phyloP scores from a whole-genome alignment of 306 rosid species.

The Dalbergia cultrata region DNA sequence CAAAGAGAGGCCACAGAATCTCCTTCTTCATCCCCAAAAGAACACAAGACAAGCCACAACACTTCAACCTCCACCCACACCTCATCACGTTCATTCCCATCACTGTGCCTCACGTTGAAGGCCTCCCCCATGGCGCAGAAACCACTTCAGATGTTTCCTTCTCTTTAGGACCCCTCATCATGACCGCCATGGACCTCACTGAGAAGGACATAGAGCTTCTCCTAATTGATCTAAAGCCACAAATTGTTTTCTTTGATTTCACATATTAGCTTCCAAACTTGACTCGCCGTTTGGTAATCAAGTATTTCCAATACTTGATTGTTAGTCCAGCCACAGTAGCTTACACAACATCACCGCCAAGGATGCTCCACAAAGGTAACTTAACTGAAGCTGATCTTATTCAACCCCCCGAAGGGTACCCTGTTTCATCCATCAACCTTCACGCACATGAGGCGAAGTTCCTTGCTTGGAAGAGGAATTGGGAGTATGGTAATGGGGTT shows the following conservation, averaged over 20 bases:
- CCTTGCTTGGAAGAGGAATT: not conserved
- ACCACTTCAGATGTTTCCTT: constrained; percentile 45
- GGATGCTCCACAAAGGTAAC: constrained; percentile 28
- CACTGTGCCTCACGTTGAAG: constrained; percentile 42
- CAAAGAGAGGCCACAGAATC: constrained; percentile 47
- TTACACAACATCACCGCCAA: not conserved
- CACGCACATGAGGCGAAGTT: constrained; percentile 38
- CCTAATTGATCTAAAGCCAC: constrained; percentile 35
- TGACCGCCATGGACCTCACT: constrained; percentile 51
- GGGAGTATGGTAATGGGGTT: constrained; percentile 45
- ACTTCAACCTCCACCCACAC: constrained; percentile 40
- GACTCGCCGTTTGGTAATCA: constrained; percentile 35
- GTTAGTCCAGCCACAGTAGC: constrained; percentile 37
- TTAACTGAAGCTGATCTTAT: constrained; percentile 41
- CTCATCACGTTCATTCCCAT: constrained; percentile 43
- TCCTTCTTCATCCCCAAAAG: constrained; percentile 48
- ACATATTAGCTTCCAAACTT: constrained; percentile 40
- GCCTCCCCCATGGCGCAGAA: constrained; percentile 44
- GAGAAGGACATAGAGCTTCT: constrained; percentile 30
- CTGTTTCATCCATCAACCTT: constrained; percentile 40
- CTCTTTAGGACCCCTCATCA: constrained; percentile 24
- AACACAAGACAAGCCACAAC: constrained; percentile 34
- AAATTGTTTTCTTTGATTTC: constrained; percentile 52
- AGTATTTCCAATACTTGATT: constrained; percentile 35
- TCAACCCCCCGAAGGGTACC: constrained; percentile 50